These are phyloP conservation scores for Nissolia schottii DNA, from an alignment of 306 rosid genomes.

Conservation along the genomic window DNA sequence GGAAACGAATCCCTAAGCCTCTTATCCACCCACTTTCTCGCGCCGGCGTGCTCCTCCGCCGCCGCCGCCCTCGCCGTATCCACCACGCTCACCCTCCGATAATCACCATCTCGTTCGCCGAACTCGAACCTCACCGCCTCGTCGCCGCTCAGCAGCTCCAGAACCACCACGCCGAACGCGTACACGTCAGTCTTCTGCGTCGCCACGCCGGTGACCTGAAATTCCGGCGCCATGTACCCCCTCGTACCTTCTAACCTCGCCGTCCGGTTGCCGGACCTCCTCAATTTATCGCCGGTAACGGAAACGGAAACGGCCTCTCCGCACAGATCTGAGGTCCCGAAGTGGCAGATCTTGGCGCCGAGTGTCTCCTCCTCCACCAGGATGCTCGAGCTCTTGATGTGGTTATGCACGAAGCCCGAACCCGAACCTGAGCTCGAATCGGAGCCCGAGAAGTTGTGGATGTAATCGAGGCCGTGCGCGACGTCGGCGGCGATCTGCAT, in stretches of 20 bases:
- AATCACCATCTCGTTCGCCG: conserved; percentile 40
- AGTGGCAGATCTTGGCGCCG: conserved; percentile 72
- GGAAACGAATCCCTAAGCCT: conserved; percentile 83
- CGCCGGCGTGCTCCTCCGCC: conserved; percentile 31
- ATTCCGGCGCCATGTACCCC: conserved; percentile 94
- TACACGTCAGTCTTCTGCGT: conserved; percentile 78
- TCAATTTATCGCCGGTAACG: neutral
- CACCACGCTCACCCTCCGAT: conserved; percentile 59
- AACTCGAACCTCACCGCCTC: conserved; percentile 57
- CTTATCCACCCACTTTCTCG: conserved; percentile 79
- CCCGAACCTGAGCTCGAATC: conserved; percentile 43
- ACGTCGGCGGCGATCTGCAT: conserved; percentile 81
- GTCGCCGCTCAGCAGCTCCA: conserved; percentile 79
- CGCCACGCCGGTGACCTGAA: conserved; percentile 49
- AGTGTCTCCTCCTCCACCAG: conserved; percentile 40
- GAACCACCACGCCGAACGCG: conserved; percentile 82
- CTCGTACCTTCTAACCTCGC: conserved; percentile 73
- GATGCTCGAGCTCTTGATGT: conserved; percentile 72
- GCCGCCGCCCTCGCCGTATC: conserved; percentile 62
- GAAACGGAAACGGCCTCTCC: conserved; percentile 57
- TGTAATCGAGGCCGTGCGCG: conserved; percentile 87
- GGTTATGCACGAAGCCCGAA: conserved; percentile 68
- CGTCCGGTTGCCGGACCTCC: conserved; percentile 36
- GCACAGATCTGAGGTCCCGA: conserved; percentile 75
- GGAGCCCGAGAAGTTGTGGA: conserved; percentile 70